phyloP scores from a whole-genome alignment of 345 rosid species.

The Mallotus nudiflorus region DNA sequence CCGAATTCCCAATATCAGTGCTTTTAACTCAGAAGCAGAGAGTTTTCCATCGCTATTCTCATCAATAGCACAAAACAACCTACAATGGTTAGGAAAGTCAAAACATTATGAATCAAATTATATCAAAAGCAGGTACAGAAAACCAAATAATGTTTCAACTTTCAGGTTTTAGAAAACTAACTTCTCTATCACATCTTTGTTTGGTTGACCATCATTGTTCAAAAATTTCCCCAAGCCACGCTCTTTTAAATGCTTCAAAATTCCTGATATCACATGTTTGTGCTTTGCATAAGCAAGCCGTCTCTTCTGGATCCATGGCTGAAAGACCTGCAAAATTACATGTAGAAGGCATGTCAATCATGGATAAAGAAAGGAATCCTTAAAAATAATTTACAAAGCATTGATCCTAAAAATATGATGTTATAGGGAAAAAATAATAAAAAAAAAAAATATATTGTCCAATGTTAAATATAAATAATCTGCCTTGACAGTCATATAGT shows the following conservation, averaged over 20 bases:
- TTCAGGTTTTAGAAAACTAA: slow-evolving; percentile 18
- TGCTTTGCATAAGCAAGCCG: slow-evolving; percentile 71
- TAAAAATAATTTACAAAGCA: not conserved
- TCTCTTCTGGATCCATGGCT: slow-evolving; percentile 89
- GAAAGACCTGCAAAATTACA: slow-evolving; percentile 41
- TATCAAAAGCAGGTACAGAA: not conserved
- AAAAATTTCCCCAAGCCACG: slow-evolving; percentile 70
- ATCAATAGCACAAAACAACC: slow-evolving; percentile 73
- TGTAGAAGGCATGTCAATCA: not conserved
- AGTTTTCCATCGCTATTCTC: slow-evolving; percentile 46
- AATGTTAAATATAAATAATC: not conserved
- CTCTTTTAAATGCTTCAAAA: slow-evolving; percentile 59
- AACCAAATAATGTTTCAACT: not conserved
- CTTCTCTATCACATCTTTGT: slow-evolving; percentile 47
- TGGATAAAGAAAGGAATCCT: not conserved
- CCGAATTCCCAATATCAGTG: slow-evolving; percentile 69
- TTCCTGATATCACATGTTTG: slow-evolving; percentile 72
- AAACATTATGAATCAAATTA: not conserved
- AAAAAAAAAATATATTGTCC: no score
- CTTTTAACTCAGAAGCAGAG: slow-evolving; percentile 57
- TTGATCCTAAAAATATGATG: no score
- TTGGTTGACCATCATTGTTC: slow-evolving; percentile 58
- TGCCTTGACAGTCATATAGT: not conserved
- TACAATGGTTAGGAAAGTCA: slow-evolving; percentile 25
- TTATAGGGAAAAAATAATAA: no score